Percentiles rank a stretch among this genome's conserved stretches.
phyloP scores from a whole-genome alignment of 768 basidiomycete genomes.

The Collybia sordida region DNA sequence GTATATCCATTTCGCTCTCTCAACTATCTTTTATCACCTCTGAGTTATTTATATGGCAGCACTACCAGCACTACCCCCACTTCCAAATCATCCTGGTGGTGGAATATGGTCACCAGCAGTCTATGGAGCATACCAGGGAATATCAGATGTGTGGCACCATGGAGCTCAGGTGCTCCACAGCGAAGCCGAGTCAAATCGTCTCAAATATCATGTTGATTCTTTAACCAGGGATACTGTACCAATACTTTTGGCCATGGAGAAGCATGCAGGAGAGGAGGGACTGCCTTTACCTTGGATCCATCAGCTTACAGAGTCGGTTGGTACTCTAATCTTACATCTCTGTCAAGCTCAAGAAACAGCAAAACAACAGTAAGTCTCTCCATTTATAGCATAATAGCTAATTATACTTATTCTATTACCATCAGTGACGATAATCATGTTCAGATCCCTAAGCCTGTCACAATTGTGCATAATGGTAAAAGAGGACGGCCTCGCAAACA shows the following conservation, averaged over 20 bases:
- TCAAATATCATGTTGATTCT: not conserved
- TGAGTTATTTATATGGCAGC: too few relatives aligned
- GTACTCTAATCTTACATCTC: not conserved
- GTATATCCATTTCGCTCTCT: too few relatives aligned
- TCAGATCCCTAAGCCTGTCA: not conserved
- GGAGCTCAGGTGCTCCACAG: not conserved
- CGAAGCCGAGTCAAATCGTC: not conserved
- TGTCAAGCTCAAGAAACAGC: slow-evolving; percentile 2
- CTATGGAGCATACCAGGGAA: not conserved
- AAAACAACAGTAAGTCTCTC: not conserved
- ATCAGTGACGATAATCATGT: not conserved
- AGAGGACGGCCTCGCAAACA: not conserved
- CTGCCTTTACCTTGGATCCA: not conserved
- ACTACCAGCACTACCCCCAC: slow-evolving; percentile 9
- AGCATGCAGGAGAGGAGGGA: not conserved
- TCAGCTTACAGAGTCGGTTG: not conserved
- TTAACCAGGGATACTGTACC: not conserved
- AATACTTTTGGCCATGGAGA: not conserved
- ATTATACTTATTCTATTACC: too few relatives aligned
- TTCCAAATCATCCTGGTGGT: not conserved
- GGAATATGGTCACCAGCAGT: not conserved
- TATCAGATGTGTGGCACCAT: not conserved
- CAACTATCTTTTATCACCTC: too few relatives aligned
- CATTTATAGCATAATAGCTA: too few relatives aligned
- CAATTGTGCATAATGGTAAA: not conserved